These are phyloP conservation scores for Sordaria brevicollis DNA, from an alignment of 495 filamentous ascomycete species.

Conservation along the genomic window DNA sequence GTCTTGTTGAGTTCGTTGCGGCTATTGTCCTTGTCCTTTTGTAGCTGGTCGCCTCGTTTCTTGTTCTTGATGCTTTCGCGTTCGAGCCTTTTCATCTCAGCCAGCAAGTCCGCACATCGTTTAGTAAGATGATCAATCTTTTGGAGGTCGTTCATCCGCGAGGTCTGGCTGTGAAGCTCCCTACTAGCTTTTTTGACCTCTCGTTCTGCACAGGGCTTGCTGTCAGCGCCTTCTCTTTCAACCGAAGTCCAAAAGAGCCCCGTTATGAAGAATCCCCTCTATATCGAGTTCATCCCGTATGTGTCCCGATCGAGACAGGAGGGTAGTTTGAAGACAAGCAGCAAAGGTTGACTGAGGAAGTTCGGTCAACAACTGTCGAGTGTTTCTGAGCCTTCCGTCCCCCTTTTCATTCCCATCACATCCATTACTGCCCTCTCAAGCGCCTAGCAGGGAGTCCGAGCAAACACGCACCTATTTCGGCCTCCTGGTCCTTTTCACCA, in stretches of 20 bases:
- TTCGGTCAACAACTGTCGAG: not conserved
- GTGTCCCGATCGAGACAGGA: not conserved
- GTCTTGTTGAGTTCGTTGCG: conserved; percentile 82
- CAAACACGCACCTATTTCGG: conserved; percentile 78
- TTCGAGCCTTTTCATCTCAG: conserved; percentile 90
- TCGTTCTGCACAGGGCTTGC: conserved; percentile 30
- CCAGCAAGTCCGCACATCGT: conserved; percentile 80
- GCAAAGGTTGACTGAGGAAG: not conserved
- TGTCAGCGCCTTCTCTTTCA: conserved; percentile 10
- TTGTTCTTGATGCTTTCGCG: conserved; percentile 91
- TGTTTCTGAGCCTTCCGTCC: not conserved
- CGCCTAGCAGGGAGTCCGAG: not conserved
- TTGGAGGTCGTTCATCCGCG: conserved; percentile 59
- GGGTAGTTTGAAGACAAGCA: not conserved
- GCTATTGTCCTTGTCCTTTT: conserved; percentile 90
- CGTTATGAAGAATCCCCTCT: not conserved
- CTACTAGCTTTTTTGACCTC: conserved; percentile 87
- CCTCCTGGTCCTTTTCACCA: conserved; percentile 89
- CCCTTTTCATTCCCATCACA: not conserved
- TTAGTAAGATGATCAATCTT: conserved; percentile 83
- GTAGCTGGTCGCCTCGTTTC: conserved; percentile 85
- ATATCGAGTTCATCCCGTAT: not conserved
- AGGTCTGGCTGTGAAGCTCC: conserved; percentile 71
- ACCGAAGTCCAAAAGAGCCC: not conserved
- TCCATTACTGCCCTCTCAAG: not conserved